Conservation (phyloP, 2,329 filamentous ascomycete species). For the Aureobasidium subglaciale region DNA sequence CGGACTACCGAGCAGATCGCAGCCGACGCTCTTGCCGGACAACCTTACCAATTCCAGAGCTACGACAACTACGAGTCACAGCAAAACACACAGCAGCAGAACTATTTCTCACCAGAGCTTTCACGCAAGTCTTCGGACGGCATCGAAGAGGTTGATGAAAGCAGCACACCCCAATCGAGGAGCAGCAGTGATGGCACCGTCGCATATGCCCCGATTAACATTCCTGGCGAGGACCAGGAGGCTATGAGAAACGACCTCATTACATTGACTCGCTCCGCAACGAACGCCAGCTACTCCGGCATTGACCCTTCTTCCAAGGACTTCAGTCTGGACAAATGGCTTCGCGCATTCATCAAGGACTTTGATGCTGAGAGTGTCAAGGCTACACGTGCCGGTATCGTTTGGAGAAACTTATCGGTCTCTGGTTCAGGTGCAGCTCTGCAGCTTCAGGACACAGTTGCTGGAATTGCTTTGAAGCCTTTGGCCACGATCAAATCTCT, state of each 20-base stretch:
- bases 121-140: background rate
- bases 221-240: background rate
- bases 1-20: conserved; percentile 5
- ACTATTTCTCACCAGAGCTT: background rate
- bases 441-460: conserved; percentile 62
- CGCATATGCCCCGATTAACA: background rate
- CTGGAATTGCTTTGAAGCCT: conserved; percentile 51
- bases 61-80: background rate
- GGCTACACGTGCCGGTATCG: conserved; percentile 50
- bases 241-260: background rate
- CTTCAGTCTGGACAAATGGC: conserved; percentile 50
- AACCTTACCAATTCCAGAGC: background rate
- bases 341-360: conserved; percentile 42
- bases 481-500: conserved; percentile 35
- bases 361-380: conserved; percentile 51
- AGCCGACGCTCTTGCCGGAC: background rate
- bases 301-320: conserved; percentile 46
- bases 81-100: background rate
- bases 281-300: conserved; percentile 32
- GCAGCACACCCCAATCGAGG: background rate
- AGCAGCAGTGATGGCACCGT: background rate
- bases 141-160: background rate
- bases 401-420: conserved; percentile 59
- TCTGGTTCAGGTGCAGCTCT: conserved; percentile 60
- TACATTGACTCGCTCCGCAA: background rate